Conservation (phyloP, 2,329 filamentous ascomycete genomes). For the Tolypocladium ovalisporum region DNA sequence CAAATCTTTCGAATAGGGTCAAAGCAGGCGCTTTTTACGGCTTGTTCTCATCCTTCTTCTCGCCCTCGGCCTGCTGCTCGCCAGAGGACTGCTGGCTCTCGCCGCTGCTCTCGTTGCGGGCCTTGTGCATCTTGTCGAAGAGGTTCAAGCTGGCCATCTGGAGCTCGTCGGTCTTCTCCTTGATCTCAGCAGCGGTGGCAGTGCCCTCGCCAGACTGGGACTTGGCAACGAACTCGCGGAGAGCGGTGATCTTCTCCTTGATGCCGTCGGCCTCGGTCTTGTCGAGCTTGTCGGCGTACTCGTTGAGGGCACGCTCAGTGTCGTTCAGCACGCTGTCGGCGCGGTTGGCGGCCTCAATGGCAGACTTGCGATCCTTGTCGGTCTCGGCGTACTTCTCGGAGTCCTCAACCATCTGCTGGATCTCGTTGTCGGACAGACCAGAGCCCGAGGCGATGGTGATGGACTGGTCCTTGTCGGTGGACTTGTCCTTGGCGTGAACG, state of each 20-base stretch:
- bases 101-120: conserved; percentile 57
- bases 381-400: conserved; percentile 92
- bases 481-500: conserved; percentile 98
- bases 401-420: conserved; percentile 94
- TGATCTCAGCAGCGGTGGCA: conserved; percentile 83
- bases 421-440: conserved; percentile 88
- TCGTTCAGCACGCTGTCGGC: conserved; percentile 95
- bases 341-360: conserved; percentile 95
- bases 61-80: conserved; percentile 48
- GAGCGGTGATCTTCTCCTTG: conserved; percentile 79
- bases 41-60: conserved; percentile 70
- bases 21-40: conserved; percentile 32
- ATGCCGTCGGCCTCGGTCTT: conserved; percentile 90
- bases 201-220: conserved; percentile 85
- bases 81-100: conserved; percentile 36
- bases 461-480: conserved; percentile 98
- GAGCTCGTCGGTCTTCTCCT: conserved; percentile 97
- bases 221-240: conserved; percentile 87
- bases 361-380: conserved; percentile 92
- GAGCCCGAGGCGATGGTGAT: conserved; percentile 98
- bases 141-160: conserved; percentile 91
- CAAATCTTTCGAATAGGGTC: conserved; percentile 11
- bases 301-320: conserved; percentile 95
- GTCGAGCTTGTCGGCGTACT: conserved; percentile 91
- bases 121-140: conserved; percentile 99